phyloP scores from a whole-genome alignment of 164 flowering plant species.

The Berberis vulgaris region DNA sequence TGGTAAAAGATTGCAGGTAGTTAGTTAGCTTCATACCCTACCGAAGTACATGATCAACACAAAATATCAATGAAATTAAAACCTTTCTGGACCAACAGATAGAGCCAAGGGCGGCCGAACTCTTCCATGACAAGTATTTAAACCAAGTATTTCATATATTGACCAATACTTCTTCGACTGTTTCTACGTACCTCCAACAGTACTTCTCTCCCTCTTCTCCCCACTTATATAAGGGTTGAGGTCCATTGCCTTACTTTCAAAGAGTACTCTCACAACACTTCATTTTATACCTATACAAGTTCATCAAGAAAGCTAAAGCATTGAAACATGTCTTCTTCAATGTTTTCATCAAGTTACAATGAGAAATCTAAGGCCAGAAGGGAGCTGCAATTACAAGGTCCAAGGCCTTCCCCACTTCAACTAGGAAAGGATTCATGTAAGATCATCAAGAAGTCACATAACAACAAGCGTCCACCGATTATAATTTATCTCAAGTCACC shows the following conservation, averaged over 20 bases:
- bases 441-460: slow-evolving; percentile 14
- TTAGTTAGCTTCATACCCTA: no score
- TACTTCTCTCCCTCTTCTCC: background rate
- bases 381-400: slow-evolving; percentile 21
- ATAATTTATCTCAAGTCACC: slow-evolving; percentile 26
- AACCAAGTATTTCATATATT: background rate
- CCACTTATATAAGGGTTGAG: background rate
- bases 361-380: slow-evolving; percentile 2
- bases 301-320: no score
- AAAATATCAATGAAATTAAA: background rate
- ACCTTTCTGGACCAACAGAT: background rate
- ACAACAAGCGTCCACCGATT: background rate
- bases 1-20: no score
- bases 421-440: slow-evolving; percentile 12
- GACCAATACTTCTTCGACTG: background rate
- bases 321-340: background rate
- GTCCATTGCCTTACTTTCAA: background rate
- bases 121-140: background rate
- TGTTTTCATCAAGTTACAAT: background rate
- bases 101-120: background rate
- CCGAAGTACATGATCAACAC: no score
- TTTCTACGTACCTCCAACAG: no score
- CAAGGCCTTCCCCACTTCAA: slow-evolving; percentile 28
- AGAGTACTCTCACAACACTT: background rate
- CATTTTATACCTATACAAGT: background rate